phyloP scores from a whole-genome alignment of 139 green algal species.

The Helicosporidium sp. region DNA sequence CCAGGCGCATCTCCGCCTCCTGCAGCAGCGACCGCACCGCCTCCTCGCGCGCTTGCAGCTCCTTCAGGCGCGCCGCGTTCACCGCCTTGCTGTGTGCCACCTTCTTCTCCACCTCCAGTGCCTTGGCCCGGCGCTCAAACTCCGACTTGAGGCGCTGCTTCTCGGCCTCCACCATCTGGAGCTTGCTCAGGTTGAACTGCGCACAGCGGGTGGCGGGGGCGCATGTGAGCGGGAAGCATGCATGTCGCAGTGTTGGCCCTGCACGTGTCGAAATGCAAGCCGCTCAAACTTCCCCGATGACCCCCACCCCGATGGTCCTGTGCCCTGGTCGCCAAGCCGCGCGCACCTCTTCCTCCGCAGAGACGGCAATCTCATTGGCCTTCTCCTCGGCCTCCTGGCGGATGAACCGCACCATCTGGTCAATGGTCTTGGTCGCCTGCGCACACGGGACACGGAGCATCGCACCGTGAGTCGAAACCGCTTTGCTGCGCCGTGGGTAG shows the following conservation, averaged over 20 bases:
- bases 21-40: constrained; percentile 46
- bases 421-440: constrained; percentile 66
- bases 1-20: constrained; percentile 39
- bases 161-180: constrained; percentile 88
- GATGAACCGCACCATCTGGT: constrained; percentile 95
- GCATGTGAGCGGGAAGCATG: background rate
- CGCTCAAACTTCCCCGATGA: no score
- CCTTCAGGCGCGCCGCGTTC: constrained; percentile 75
- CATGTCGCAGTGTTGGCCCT: no score
- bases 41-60: constrained; percentile 74
- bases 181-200: constrained; percentile 97
- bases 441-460: background rate
- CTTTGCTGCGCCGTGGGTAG: background rate
- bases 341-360: constrained; percentile 72
- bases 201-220: constrained; percentile 6
- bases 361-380: constrained; percentile 82
- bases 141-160: constrained; percentile 85
- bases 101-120: constrained; percentile 94
- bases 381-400: constrained; percentile 97
- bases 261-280: no score
- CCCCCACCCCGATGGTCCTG: no score
- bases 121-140: constrained; percentile 78
- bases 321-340: no score
- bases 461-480: background rate
- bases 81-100: constrained; percentile 86